Conservation (phyloP, 2,329 filamentous ascomycete genomes). For the Phoma sp. region DNA sequence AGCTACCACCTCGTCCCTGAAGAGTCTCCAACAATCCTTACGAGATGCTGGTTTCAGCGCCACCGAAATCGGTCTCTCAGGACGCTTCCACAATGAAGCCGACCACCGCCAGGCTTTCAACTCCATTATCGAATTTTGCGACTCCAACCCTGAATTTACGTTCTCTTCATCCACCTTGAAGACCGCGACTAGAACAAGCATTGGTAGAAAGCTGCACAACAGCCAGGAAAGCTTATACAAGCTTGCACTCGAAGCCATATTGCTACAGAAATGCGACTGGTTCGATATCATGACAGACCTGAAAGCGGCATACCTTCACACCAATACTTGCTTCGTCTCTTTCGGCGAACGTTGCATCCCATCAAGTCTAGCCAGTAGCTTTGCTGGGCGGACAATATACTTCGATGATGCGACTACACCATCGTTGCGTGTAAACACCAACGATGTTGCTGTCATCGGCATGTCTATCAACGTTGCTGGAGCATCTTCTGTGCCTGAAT, state of each 20-base stretch:
- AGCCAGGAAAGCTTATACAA: not conserved
- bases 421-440: not conserved
- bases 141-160: not conserved
- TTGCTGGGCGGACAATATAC: not conserved
- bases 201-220: not conserved
- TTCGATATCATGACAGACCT: not conserved
- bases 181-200: not conserved
- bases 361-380: not conserved
- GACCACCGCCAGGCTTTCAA: not conserved
- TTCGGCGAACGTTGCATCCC: slow-evolving; percentile 8
- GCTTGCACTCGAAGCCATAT: not conserved
- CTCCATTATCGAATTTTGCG: not conserved
- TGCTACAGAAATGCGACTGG: slow-evolving; percentile 4
- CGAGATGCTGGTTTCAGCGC: not conserved
- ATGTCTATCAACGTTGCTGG: slow-evolving; percentile 24
- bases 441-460: slow-evolving; percentile 25
- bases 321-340: not conserved
- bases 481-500: slow-evolving; percentile 16
- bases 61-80: slow-evolving; percentile 1
- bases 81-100: slow-evolving; percentile 1
- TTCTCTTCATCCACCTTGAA: not conserved
- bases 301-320: not conserved
- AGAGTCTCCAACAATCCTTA: not conserved
- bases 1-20: not conserved
- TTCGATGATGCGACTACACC: not conserved